phyloP scores from a whole-genome alignment of 2,329 filamentous ascomycete genomes.

The Xylaria sp. region DNA sequence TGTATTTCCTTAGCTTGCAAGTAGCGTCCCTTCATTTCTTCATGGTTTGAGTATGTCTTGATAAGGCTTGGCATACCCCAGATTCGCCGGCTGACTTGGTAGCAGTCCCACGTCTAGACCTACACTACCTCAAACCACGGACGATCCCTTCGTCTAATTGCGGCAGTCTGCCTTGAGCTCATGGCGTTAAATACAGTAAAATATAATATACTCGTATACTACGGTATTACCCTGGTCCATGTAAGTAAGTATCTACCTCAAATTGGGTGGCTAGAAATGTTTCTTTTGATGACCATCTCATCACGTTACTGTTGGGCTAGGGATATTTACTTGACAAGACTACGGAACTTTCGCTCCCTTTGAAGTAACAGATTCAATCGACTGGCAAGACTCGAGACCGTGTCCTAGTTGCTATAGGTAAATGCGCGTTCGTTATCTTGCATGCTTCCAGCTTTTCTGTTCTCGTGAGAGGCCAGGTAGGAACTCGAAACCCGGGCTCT shows the following conservation, averaged over 20 bases:
- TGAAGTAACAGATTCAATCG: slow-evolving; percentile 5
- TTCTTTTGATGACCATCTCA: neutral
- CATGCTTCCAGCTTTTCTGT: slow-evolving; percentile 8
- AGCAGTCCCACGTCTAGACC: slow-evolving; percentile 18
- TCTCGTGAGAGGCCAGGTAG: neutral
- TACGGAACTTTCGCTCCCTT: neutral
- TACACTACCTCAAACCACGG: neutral
- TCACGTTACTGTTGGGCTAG: slow-evolving; percentile 12
- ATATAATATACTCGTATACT: neutral
- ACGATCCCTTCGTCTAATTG: slow-evolving; percentile 40
- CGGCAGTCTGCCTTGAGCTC: slow-evolving; percentile 32
- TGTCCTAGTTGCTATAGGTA: neutral
- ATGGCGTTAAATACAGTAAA: slow-evolving; percentile 7
- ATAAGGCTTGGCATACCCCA: slow-evolving; percentile 36
- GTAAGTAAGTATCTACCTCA: neutral
- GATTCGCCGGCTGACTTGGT: slow-evolving; percentile 30
- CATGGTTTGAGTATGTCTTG: slow-evolving; percentile 31
- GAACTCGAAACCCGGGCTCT: neutral
- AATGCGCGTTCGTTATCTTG: neutral
- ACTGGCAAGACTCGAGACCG: neutral
- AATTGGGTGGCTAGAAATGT: neutral
- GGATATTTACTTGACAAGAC: slow-evolving; percentile 11
- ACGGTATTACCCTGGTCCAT: neutral
- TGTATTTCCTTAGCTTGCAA: slow-evolving; percentile 17
- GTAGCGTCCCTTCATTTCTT: slow-evolving; percentile 33